Conservation (phyloP, 441 rosid species). For the Erodium texanum region DNA sequence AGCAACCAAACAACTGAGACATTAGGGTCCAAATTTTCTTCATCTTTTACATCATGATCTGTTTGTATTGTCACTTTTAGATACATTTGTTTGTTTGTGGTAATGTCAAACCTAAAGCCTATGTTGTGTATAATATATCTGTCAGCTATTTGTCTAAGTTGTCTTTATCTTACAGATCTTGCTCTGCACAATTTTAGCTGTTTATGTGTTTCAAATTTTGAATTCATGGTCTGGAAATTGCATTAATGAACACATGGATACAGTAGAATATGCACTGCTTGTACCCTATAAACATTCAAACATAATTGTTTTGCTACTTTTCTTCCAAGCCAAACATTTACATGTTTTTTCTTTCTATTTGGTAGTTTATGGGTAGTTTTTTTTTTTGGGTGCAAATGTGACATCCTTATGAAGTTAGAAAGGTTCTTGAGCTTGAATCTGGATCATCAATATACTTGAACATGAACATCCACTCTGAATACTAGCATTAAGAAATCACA, state of each 20-base stretch:
- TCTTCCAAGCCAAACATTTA: no score
- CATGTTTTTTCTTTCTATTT: no score
- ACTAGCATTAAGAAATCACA: neutral
- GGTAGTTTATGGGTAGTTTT: neutral
- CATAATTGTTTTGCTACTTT: neutral
- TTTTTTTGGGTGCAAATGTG: neutral
- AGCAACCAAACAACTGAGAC: neutral
- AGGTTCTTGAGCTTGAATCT: neutral
- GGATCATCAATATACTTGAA: neutral
- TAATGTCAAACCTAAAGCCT: constrained; percentile 3
- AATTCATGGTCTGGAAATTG: neutral
- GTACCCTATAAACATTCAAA: neutral
- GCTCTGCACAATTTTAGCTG: neutral
- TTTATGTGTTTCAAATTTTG: neutral
- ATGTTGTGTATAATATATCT: neutral
- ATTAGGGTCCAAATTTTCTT: neutral
- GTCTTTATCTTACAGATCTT: constrained; percentile 4
- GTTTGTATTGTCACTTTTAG: constrained; percentile 2
- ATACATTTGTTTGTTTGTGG: neutral
- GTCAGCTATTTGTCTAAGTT: neutral
- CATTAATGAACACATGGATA: neutral
- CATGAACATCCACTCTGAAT: neutral
- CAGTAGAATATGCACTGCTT: neutral
- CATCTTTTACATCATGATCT: neutral
- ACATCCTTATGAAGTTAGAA: neutral